Percentiles rank a stretch among this genome's conserved stretches.
Evolutionary conservation across 345 rosid genomes (phyloP).

Genomic region (Odontarrhena argentea): DNA sequence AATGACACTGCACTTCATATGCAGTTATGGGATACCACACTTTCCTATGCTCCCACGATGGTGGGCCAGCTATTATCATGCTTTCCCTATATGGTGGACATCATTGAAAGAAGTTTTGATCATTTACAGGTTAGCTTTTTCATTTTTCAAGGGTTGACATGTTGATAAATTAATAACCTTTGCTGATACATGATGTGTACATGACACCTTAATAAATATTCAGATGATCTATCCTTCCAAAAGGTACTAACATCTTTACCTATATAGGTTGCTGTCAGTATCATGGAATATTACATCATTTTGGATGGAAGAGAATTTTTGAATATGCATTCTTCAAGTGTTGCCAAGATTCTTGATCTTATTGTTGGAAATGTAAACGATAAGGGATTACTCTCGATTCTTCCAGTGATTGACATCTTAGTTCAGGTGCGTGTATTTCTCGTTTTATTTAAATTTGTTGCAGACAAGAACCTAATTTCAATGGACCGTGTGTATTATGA

Average conservation of each 20-base stretch:
- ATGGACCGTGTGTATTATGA: slow-evolving; percentile 7
- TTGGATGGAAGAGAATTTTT: slow-evolving; percentile 85
- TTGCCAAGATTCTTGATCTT: slow-evolving; percentile 89
- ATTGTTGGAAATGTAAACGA: slow-evolving; percentile 94
- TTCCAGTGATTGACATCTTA: slow-evolving; percentile 86
- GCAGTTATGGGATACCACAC: slow-evolving; percentile 97
- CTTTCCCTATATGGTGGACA: slow-evolving; percentile 78
- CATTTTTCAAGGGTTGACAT: slow-evolving; percentile 12
- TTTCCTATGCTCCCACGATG: slow-evolving; percentile 89
- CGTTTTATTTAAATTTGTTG: slow-evolving; percentile 18
- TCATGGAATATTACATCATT: slow-evolving; percentile 76
- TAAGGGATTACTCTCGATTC: slow-evolving; percentile 71
- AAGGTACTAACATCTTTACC: slow-evolving; percentile 22
- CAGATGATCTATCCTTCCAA: slow-evolving; percentile 8
- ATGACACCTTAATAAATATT: slow-evolving; percentile 13
- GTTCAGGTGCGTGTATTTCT: slow-evolving; percentile 67
- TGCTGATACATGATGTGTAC: neutral
- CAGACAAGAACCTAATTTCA: neutral
- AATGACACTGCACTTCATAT: slow-evolving; percentile 32
- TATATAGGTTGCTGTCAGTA: slow-evolving; percentile 76
- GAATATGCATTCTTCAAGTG: slow-evolving; percentile 71
- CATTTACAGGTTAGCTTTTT: slow-evolving; percentile 74
- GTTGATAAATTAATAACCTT: slow-evolving; percentile 12
- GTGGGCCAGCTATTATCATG: slow-evolving; percentile 76
- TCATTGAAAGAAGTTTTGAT: slow-evolving; percentile 90